phyloP scores from a whole-genome alignment of 78 protist genomes.

The Dictyostelium purpureum region DNA sequence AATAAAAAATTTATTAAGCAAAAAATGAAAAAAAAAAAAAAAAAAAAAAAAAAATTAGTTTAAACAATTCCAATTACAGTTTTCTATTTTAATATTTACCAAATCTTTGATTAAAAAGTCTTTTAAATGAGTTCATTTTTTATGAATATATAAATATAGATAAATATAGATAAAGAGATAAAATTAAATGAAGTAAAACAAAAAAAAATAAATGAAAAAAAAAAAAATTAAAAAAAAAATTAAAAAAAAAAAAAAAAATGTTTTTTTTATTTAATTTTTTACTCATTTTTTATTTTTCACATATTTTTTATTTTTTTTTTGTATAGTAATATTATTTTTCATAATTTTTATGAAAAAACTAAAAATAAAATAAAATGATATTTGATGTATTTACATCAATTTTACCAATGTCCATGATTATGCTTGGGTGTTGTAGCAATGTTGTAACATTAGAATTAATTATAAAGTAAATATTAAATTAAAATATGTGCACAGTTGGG shows the following conservation, averaged over 20 bases:
- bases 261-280: too few relatives aligned
- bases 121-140: not conserved
- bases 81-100: not conserved
- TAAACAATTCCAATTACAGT: not conserved
- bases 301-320: not conserved
- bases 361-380: not conserved
- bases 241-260: not conserved
- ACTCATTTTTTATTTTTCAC: not conserved
- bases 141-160: not conserved
- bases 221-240: not conserved
- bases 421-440: slow-evolving; percentile 69
- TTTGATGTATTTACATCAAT: slow-evolving; percentile 29
- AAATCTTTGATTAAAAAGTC: not conserved
- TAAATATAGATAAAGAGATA: not conserved
- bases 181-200: not conserved
- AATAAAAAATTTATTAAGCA: not conserved
- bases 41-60: not conserved
- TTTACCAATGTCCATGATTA: slow-evolving; percentile 65
- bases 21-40: not conserved
- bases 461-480: slow-evolving; percentile 18
- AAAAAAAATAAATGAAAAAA: not conserved
- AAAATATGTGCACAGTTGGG: not conserved
- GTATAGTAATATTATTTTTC: not conserved
- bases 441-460: slow-evolving; percentile 57
- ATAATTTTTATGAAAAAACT: not conserved